Percentiles rank a stretch among this genome's conserved stretches.
These are phyloP conservation scores for Corylus avellana DNA, from an alignment of 306 rosid species.

Conservation along the genomic window DNA sequence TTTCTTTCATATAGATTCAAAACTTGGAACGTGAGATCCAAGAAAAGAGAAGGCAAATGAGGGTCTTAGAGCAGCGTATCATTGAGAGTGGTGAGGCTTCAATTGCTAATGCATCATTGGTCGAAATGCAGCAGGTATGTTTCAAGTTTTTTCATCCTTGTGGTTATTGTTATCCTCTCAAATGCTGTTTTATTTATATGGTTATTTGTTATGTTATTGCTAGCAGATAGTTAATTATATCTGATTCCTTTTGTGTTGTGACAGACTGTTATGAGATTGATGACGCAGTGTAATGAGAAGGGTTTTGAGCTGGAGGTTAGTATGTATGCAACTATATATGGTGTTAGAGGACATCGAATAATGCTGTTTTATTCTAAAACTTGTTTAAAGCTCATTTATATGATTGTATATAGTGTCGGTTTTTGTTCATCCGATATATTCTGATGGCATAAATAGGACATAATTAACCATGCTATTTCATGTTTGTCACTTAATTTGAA, in stretches of 20 bases:
- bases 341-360: slow-evolving; percentile 20
- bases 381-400: slow-evolving; percentile 2
- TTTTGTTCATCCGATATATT: slow-evolving; percentile 17
- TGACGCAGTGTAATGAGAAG: slow-evolving; percentile 87
- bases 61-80: slow-evolving; percentile 75
- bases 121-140: slow-evolving; percentile 97
- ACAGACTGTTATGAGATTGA: slow-evolving; percentile 85
- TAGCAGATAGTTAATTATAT: slow-evolving; percentile 21
- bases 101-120: slow-evolving; percentile 68
- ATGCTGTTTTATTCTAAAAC: slow-evolving; percentile 6
- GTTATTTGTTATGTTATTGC: not conserved
- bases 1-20: slow-evolving; percentile 56
- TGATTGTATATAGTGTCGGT: slow-evolving; percentile 1
- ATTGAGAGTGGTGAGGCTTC: slow-evolving; percentile 82
- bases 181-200: slow-evolving; percentile 13
- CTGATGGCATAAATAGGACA: slow-evolving; percentile 7
- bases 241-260: slow-evolving; percentile 31
- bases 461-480: slow-evolving; percentile 13
- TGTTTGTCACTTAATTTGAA: slow-evolving; percentile 3
- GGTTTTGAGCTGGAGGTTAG: slow-evolving; percentile 97
- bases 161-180: slow-evolving; percentile 5
- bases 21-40: slow-evolving; percentile 89
- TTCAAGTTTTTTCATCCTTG: slow-evolving; percentile 16
- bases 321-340: slow-evolving; percentile 26
- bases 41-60: slow-evolving; percentile 91